Evolutionary conservation across 1,139 yeast species (phyloP).

Genomic region (Protomyces gravidus): DNA sequence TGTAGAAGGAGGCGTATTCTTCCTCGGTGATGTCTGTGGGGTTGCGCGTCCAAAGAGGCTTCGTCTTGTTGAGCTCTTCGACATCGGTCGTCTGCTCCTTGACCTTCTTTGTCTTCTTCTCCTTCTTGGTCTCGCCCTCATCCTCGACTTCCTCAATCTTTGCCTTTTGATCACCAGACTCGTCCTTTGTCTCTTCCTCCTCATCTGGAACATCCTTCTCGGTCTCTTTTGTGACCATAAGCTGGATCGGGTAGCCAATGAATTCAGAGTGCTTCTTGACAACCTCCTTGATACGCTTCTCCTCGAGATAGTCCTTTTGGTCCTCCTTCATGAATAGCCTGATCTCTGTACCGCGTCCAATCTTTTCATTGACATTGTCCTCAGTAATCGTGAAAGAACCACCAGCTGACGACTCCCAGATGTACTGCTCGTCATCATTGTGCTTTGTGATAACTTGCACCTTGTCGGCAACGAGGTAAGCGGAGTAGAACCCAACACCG

Average conservation of each 20-base stretch:
- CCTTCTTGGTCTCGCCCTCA: conserved; percentile 57
- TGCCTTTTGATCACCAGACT: conserved; percentile 55
- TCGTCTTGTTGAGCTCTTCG: conserved; percentile 98
- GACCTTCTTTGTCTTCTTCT: conserved; percentile 67
- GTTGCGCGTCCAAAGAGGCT: conserved; percentile 99
- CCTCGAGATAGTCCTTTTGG: conserved; percentile 98
- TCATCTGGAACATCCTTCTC: conserved; percentile 82
- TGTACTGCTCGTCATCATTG: conserved; percentile 98
- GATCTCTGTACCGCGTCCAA: conserved; percentile 92
- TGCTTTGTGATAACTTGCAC: conserved; percentile 98
- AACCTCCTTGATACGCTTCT: conserved; percentile 98
- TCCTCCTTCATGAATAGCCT: conserved; percentile 98
- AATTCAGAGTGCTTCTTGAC: conserved; percentile 99
- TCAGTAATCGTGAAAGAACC: conserved; percentile 96
- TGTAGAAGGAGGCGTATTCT: conserved; percentile 98
- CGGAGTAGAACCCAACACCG: conserved; percentile 99
- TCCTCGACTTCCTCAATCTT: conserved; percentile 68
- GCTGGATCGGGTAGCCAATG: conserved; percentile 98
- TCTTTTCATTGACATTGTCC: conserved; percentile 55
- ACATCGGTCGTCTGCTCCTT: conserved; percentile 82
- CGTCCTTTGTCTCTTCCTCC: conserved; percentile 53
- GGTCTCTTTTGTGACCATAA: conserved; percentile 97
- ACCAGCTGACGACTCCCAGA: conserved; percentile 99
- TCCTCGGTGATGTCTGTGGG: conserved; percentile 97
- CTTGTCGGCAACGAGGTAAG: conserved; percentile 98